Conservation (phyloP, 345 rosid genomes). For the Citrus inodora region DNA sequence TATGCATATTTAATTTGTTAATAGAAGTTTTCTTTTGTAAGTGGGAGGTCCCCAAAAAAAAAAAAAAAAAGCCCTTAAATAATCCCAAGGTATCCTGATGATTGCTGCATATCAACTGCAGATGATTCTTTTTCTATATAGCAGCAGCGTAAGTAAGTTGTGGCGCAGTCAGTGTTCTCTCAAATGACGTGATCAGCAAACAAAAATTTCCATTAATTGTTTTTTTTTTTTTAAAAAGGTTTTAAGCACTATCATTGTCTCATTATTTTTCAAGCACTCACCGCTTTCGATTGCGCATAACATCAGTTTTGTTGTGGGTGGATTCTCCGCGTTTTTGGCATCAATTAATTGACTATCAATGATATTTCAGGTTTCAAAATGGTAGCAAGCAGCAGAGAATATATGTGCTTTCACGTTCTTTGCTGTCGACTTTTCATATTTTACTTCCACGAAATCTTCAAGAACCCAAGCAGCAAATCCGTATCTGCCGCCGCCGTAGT, state of each 20-base stretch:
- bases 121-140: not conserved
- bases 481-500: not conserved
- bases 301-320: not conserved
- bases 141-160: not conserved
- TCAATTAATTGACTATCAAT: not conserved
- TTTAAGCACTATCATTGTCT: not conserved
- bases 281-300: not conserved
- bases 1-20: too few relatives aligned
- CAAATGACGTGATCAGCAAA: not conserved
- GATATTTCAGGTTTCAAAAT: not conserved
- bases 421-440: not conserved
- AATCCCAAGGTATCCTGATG: not conserved
- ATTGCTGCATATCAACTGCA: not conserved
- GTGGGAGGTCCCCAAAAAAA: too few relatives aligned
- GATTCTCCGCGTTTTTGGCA: constrained; percentile 4
- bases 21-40: not conserved
- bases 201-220: not conserved
- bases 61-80: not conserved
- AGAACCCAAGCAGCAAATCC: not conserved
- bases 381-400: not conserved
- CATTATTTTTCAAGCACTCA: not conserved
- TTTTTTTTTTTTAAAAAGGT: too few relatives aligned
- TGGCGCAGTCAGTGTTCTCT: not conserved
- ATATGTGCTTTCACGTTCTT: constrained; percentile 1
- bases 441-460: not conserved